Base-by-base conservation (phyloP, 192 early-diverging fungal genomes). In the Gonapodya sp. region DNA sequence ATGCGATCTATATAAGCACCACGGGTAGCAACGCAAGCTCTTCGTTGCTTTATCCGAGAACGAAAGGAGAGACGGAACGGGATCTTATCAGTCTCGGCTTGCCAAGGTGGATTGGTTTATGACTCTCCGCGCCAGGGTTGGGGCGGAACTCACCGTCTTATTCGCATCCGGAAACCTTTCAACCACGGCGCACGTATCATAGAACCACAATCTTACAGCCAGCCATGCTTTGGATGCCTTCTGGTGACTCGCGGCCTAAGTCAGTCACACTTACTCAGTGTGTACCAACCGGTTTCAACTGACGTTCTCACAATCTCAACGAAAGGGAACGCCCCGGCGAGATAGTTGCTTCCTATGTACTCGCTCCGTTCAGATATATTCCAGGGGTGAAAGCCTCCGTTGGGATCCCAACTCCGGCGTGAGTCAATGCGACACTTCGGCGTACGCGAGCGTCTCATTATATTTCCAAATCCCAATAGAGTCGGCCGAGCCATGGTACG, bases 21-120 rank as follows among this genome's bases (percentile, higher is more conserved):
- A 34, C 30, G 79, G 87, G 88, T 0, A 89, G 92, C 1, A 87
- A 92, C 81, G 82, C 87, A 32, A 82, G 84, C 77, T 93, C 93
- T 1, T 80, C 79, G 36, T 89, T 94, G 33, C 83, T 96, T 37
- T 96, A 95, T 80, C 81, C 84, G 31, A 87, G 86, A 81, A 88
- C 90, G n/a, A 96, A 96, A 85, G 93, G 93, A 73, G 85, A 64
- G 46, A 24, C 24, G 46, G 46, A 64, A 24, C 46, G 46, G 46
- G 46, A 64, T 64, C 24, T 64, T 8, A 64, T 64, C 24, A 24
- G 8, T 64, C 46, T 64, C 46, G 46, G 46, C 8, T 64, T 64
- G 46, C 46, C 46, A 16, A 64, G 46, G 46, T 64, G 46, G 24
- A 24, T 64, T 24, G 46, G 24, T 24, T 64, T 64, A n/a, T n/a